A percentile compares a stretch with the other conserved stretches of the same genome.
Evolutionary conservation across 805 yeast species (phyloP).

Genomic region (Tetrapisispora nanseiensis): DNA sequence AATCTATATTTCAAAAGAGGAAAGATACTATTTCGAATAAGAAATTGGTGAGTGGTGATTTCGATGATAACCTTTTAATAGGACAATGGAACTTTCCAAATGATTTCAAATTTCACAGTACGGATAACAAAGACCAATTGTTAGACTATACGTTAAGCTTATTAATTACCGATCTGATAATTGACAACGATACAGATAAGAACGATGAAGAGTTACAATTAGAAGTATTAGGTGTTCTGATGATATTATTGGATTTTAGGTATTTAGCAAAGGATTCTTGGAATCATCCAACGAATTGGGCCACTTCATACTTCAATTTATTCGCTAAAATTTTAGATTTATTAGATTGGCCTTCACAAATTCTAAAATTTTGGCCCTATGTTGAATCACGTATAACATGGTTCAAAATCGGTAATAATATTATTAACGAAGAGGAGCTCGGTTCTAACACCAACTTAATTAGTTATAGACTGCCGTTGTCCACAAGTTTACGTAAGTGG

Average conservation of each 20-base stretch:
- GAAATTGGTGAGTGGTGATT: background rate
- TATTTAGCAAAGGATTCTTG: constrained; percentile 14
- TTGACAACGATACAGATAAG: background rate
- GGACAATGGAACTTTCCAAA: background rate
- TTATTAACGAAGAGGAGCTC: constrained; percentile 3
- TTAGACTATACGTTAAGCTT: constrained; percentile 8
- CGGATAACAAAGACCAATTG: constrained; percentile 4
- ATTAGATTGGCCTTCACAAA: constrained; percentile 19
- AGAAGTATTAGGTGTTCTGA: constrained; percentile 5
- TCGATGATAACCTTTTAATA: background rate
- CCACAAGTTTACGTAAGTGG: constrained; percentile 25
- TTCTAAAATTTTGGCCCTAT: constrained; percentile 23
- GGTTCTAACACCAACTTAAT: constrained; percentile 19
- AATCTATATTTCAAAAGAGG: background rate
- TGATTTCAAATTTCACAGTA: background rate
- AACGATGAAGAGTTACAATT: background rate
- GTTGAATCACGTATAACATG: constrained; percentile 23
- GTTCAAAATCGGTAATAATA: constrained; percentile 17
- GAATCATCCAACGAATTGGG: constrained; percentile 14
- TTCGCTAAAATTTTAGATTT: constrained; percentile 14
- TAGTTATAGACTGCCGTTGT: constrained; percentile 26
- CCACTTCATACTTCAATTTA: constrained; percentile 17
- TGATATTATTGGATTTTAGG: constrained; percentile 20
- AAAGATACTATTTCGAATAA: background rate
- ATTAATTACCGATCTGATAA: constrained; percentile 6